Base-by-base conservation (phyloP, 768 basidiomycete genomes). In the Lentinula sp. region DNA sequence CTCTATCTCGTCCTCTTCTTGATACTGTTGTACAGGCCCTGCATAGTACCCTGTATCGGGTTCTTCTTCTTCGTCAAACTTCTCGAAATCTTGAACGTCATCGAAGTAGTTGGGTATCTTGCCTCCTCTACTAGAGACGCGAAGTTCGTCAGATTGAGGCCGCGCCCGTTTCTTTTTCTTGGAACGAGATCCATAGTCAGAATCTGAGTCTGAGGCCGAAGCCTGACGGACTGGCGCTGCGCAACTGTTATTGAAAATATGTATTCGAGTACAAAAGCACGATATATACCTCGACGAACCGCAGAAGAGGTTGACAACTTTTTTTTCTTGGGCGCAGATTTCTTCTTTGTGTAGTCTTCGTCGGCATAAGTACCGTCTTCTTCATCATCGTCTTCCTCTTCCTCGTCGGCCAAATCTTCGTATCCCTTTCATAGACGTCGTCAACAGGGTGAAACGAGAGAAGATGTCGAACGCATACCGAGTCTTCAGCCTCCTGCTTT, bases 1-100 rank as follows among this genome's bases (percentile, higher is more conserved):
- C 74, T 99, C 97, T 50, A 99, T 96, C 72, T 94, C 93, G 64
- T 95, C 90, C 65, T 84, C 81, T 61, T 91, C 88, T 69, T 86
- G 83, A 64, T 80, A 79, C 59, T 80, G 79, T 6, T 72, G 69
- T 50, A 76, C 77, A 56, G 81, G 81, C 63, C 85, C 86, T 46
- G 76, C 77, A 63, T 81, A 85, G 68, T 85, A 86, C 12, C 74
- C 79, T 49, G 81, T 77, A 28, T 78, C 79, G 35, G 73, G 76
- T 32, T 85, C 85, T 46, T 84, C 83, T 56, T 89, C 87, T 23
- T 85, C 85, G 54, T 82, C 82, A 60, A 82, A 81, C 70, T 84
- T 81, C 66, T 90, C 91, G 64, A 90, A 88, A 69, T 91, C 88
- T 57, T 88, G 88, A 62, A 86, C 83, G 70, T 90, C 88, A 68